phyloP scores from a whole-genome alignment of 2,329 filamentous ascomycete species.

The Calonectria hawksworthii region DNA sequence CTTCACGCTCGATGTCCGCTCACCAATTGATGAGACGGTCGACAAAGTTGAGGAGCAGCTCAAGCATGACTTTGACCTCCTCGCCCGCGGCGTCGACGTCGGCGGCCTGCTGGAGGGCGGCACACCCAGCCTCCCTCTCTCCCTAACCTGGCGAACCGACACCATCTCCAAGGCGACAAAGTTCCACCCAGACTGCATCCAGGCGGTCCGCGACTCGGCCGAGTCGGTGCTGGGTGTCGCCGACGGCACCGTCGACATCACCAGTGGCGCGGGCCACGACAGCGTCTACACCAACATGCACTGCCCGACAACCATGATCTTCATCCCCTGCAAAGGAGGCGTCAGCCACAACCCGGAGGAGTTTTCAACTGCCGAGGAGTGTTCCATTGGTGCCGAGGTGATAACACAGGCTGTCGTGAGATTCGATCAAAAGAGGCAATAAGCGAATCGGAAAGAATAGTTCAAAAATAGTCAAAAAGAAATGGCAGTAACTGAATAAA shows the following conservation, averaged over 20 bases:
- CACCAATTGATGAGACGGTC: slow-evolving; percentile 67
- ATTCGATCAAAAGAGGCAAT: slow-evolving; percentile 41
- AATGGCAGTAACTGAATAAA: neutral
- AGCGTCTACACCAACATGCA: slow-evolving; percentile 52
- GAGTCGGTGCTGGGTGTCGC: slow-evolving; percentile 63
- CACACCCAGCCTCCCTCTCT: slow-evolving; percentile 32
- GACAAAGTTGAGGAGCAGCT: slow-evolving; percentile 54
- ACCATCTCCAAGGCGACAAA: slow-evolving; percentile 71
- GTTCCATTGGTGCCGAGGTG: slow-evolving; percentile 42
- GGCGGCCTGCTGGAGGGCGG: slow-evolving; percentile 38
- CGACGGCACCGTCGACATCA: slow-evolving; percentile 51
- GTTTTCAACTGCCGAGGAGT: slow-evolving; percentile 54
- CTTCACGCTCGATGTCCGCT: slow-evolving; percentile 73
- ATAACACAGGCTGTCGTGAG: slow-evolving; percentile 41
- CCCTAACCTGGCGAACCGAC: slow-evolving; percentile 68
- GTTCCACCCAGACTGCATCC: slow-evolving; percentile 77
- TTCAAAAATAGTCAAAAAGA: neutral
- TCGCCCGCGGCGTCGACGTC: slow-evolving; percentile 56
- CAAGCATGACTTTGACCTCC: slow-evolving; percentile 42
- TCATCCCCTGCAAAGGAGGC: slow-evolving; percentile 53
- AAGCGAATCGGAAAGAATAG: neutral
- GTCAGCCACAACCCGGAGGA: slow-evolving; percentile 55
- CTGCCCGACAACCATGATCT: slow-evolving; percentile 56
- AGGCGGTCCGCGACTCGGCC: slow-evolving; percentile 72
- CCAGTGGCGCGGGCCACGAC: slow-evolving; percentile 57